These are phyloP conservation scores for Flaveria floridana DNA, from an alignment of 140 eudicot species.

Conservation along the genomic window DNA sequence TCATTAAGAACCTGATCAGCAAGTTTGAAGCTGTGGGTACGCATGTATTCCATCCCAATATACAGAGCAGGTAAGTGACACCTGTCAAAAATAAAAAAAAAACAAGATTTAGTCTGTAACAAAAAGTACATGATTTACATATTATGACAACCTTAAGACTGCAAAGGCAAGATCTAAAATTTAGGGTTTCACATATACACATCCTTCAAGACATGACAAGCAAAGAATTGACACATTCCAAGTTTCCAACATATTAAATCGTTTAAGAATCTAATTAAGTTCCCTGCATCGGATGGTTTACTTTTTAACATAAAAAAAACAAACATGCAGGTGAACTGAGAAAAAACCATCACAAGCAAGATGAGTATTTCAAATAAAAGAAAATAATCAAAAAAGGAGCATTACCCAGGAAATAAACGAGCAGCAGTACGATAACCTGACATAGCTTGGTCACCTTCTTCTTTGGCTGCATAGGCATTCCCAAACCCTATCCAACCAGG, in stretches of 20 bases:
- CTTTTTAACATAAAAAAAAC: neutral
- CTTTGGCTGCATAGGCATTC: constrained; percentile 95
- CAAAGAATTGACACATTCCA: neutral
- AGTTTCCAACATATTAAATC: neutral
- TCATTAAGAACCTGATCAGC: constrained; percentile 80
- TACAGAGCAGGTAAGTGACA: constrained; percentile 89
- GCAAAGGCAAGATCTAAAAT: neutral
- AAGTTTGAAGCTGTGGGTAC: constrained; percentile 93
- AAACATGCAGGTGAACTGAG: neutral
- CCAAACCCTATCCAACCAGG: constrained; percentile 97
- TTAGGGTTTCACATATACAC: constrained; percentile 19
- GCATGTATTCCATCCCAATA: constrained; percentile 99
- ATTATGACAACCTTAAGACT: neutral
- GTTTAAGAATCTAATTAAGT: neutral
- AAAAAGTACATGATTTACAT: constrained; percentile 1
- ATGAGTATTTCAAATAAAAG: neutral
- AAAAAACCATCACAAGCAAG: neutral
- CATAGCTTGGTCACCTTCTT: constrained; percentile 99
- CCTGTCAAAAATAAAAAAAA: constrained; percentile 43
- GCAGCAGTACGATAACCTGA: constrained; percentile 95
- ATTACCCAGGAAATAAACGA: constrained; percentile 97
- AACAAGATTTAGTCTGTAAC: constrained; percentile 27
- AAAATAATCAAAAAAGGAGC: neutral
- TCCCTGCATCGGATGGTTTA: neutral
- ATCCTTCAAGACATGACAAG: neutral